A percentile compares a stretch with the other conserved stretches of the same genome.
phyloP scores from a whole-genome alignment of 2,329 filamentous ascomycete genomes.

The Verticillium dahliae region DNA sequence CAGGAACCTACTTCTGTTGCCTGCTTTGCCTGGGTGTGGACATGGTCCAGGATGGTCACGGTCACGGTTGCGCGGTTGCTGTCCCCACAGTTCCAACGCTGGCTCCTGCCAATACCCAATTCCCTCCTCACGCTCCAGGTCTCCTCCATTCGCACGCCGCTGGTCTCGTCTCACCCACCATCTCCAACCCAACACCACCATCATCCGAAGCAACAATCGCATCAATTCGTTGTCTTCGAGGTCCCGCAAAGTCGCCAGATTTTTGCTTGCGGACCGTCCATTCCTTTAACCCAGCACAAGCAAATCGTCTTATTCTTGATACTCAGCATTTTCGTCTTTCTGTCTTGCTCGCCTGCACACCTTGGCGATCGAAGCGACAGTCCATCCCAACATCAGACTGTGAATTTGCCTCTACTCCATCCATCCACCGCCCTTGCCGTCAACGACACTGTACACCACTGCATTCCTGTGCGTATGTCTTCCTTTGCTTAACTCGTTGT shows the following conservation, averaged over 20 bases:
- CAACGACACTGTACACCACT: neutral
- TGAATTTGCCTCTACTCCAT: neutral
- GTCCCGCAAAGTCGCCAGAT: slow-evolving; percentile 32
- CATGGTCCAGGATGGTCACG: neutral
- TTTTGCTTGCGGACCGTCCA: slow-evolving; percentile 42
- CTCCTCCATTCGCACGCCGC: neutral
- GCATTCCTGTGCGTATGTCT: neutral
- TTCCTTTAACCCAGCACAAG: slow-evolving; percentile 13
- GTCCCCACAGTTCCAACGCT: neutral
- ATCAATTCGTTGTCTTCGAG: slow-evolving; percentile 2
- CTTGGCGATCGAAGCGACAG: neutral
- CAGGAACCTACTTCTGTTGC: neutral
- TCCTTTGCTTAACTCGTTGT: neutral
- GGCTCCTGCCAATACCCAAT: neutral
- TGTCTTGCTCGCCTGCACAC: neutral
- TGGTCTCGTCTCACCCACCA: slow-evolving; percentile 1
- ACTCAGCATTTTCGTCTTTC: neutral
- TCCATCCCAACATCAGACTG: neutral
- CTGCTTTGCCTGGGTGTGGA: neutral
- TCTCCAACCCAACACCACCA: neutral
- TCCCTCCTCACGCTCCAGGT: neutral
- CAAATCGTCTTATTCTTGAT: neutral
- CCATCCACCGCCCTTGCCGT: neutral
- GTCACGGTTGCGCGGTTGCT: neutral
- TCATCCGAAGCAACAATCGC: slow-evolving; percentile 1